Percentiles rank a stretch among this genome's conserved stretches.
phyloP scores from a whole-genome alignment of 768 basidiomycete species.

The Boletus reticulatus region DNA sequence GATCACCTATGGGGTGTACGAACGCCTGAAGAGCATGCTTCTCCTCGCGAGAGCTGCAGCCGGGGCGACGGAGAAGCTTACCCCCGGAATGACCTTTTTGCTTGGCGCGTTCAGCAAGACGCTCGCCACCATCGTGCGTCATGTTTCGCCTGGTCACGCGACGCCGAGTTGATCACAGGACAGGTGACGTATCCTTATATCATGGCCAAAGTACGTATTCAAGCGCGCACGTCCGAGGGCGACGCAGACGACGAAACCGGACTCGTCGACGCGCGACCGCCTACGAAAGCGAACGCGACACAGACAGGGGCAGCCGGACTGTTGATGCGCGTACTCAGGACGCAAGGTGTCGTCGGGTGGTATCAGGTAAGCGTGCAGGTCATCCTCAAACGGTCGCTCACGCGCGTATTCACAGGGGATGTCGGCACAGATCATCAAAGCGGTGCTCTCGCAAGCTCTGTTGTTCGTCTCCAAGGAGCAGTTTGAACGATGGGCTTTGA shows the following conservation, averaged over 20 bases:
- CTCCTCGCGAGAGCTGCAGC: slow-evolving; percentile 52
- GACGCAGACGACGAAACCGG: slow-evolving; percentile 36
- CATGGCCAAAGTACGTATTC: slow-evolving; percentile 95
- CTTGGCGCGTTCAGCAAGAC: slow-evolving; percentile 95
- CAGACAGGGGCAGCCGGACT: slow-evolving; percentile 78
- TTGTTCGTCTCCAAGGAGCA: slow-evolving; percentile 98
- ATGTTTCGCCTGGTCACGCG: too few species aligned
- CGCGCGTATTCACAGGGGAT: slow-evolving; percentile 65
- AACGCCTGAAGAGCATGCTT: slow-evolving; percentile 79
- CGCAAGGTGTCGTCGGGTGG: slow-evolving; percentile 88
- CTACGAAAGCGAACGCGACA: slow-evolving; percentile 30
- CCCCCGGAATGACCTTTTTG: slow-evolving; percentile 75
- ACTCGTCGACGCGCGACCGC: background rate
- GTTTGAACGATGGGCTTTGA: slow-evolving; percentile 85
- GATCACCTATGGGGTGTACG: slow-evolving; percentile 95
- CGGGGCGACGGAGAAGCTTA: slow-evolving; percentile 55
- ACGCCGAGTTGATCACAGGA: background rate
- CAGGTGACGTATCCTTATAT: slow-evolving; percentile 95
- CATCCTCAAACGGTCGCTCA: background rate
- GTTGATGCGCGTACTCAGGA: slow-evolving; percentile 64
- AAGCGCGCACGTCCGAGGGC: slow-evolving; percentile 68
- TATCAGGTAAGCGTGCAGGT: slow-evolving; percentile 64
- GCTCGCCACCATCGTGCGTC: slow-evolving; percentile 91
- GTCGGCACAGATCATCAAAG: slow-evolving; percentile 94
- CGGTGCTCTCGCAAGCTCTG: slow-evolving; percentile 91